phyloP scores from a whole-genome alignment of 306 rosid species.

The Macrotyloma uniflorum region DNA sequence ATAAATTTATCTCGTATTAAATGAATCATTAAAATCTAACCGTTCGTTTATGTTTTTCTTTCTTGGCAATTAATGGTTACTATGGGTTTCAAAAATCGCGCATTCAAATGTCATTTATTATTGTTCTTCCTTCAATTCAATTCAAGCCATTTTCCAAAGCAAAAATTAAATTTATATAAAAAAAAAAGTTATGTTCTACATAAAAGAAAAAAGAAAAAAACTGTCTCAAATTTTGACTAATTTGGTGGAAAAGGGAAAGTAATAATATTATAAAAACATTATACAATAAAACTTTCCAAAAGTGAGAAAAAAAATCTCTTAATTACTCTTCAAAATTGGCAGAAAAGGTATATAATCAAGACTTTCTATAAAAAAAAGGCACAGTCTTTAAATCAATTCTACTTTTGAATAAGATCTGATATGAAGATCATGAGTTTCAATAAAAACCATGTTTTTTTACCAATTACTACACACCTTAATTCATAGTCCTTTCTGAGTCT shows the following conservation, averaged over 20 bases:
- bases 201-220: not conserved
- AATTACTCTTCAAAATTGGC: conserved; percentile 8
- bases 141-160: not conserved
- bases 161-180: not conserved
- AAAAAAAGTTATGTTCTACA: not conserved
- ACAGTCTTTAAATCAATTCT: not conserved
- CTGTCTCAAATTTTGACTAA: not conserved
- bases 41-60: not conserved
- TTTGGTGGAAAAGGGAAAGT: not conserved
- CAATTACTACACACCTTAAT: not conserved
- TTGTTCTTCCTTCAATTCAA: not conserved
- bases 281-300: not conserved
- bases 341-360: not conserved
- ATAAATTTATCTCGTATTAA: no score
- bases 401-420: not conserved
- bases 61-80: conserved; percentile 9
- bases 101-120: conserved; percentile 19
- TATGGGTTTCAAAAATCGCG: conserved; percentile 23
- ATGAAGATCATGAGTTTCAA: conserved; percentile 16
- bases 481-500: no score
- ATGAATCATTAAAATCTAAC: not conserved
- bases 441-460: not conserved
- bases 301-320: not conserved
- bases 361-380: not conserved
- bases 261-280: not conserved